Percentiles rank a stretch among this genome's conserved stretches.
Conservation (phyloP, 2,329 filamentous ascomycete genomes). For the Grosmannia huntii region DNA sequence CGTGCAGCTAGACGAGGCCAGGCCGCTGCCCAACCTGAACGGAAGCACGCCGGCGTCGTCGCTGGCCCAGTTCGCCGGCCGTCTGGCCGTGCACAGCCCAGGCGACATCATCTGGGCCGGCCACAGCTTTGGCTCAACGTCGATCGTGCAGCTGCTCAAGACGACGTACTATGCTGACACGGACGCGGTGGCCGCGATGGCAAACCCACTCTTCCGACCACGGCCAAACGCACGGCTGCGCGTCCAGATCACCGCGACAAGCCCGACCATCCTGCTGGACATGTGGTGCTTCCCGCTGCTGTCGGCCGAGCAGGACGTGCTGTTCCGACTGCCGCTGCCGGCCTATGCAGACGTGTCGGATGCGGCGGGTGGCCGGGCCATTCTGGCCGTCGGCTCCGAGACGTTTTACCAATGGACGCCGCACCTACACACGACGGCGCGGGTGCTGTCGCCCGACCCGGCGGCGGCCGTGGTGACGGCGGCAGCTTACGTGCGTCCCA, state of each 20-base stretch:
- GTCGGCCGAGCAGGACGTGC: slow-evolving; percentile 45
- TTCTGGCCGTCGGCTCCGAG: slow-evolving; percentile 63
- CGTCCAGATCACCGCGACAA: slow-evolving; percentile 54
- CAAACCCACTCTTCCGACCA: slow-evolving; percentile 49
- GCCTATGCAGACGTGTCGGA: slow-evolving; percentile 40
- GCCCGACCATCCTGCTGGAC: slow-evolving; percentile 59
- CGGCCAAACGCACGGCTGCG: slow-evolving; percentile 40
- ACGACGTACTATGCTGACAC: slow-evolving; percentile 54
- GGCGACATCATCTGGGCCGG: slow-evolving; percentile 65
- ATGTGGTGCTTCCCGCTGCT: slow-evolving; percentile 69
- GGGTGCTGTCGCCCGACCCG: slow-evolving; percentile 47
- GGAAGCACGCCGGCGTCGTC: slow-evolving; percentile 28
- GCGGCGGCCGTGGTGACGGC: slow-evolving; percentile 27
- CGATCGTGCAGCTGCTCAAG: slow-evolving; percentile 65
- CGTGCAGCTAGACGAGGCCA: slow-evolving; percentile 48
- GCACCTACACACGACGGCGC: slow-evolving; percentile 57
- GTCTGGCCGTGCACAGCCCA: slow-evolving; percentile 55
- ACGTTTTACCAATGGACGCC: slow-evolving; percentile 68
- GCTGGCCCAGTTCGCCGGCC: slow-evolving; percentile 45
- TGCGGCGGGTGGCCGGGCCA: slow-evolving; percentile 40
- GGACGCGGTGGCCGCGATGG: slow-evolving; percentile 31
- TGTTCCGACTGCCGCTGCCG: slow-evolving; percentile 63
- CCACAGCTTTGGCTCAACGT: slow-evolving; percentile 71
- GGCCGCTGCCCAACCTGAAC: slow-evolving; percentile 39
- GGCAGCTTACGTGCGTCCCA: slow-evolving; percentile 27